Evolutionary conservation across 805 yeast genomes (phyloP).

Genomic region (Teunomyces lycoperdinae): DNA sequence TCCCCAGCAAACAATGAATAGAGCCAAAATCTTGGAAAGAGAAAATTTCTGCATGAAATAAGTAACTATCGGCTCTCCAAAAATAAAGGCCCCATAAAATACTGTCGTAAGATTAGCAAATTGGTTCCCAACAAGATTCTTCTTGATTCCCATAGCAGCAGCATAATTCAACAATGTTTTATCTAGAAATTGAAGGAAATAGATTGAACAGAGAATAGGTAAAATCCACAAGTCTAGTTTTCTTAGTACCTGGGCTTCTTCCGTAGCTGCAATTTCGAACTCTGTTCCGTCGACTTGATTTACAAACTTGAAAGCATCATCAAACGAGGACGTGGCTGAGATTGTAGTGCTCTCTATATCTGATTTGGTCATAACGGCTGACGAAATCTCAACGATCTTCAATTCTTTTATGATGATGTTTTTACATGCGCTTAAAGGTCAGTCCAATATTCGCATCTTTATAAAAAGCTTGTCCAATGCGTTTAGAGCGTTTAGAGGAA

Average conservation of each 20-base stretch:
- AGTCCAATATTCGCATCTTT: not conserved
- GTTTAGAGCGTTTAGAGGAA: not conserved
- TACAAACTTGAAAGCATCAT: constrained; percentile 21
- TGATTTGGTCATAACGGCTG: not conserved
- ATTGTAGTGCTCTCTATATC: not conserved
- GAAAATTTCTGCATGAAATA: constrained; percentile 48
- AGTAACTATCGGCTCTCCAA: constrained; percentile 49
- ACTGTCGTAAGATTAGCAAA: constrained; percentile 54
- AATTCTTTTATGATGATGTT: not conserved
- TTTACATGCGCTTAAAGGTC: constrained; percentile 3
- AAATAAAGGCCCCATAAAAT: constrained; percentile 51
- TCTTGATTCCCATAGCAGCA: constrained; percentile 61
- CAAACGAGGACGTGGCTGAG: constrained; percentile 10
- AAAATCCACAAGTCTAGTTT: constrained; percentile 50
- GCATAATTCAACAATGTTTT: constrained; percentile 60
- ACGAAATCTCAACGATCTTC: not conserved
- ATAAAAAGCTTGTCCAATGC: not conserved
- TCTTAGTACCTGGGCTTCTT: constrained; percentile 10
- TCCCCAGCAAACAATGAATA: constrained; percentile 54
- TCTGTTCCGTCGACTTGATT: not conserved
- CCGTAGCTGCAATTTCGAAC: constrained; percentile 1
- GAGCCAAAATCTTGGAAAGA: constrained; percentile 48
- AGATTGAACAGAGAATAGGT: constrained; percentile 50
- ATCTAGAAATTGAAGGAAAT: constrained; percentile 57
- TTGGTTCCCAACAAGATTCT: constrained; percentile 45